phyloP scores from a whole-genome alignment of 306 rosid genomes.

The Prunus padus region DNA sequence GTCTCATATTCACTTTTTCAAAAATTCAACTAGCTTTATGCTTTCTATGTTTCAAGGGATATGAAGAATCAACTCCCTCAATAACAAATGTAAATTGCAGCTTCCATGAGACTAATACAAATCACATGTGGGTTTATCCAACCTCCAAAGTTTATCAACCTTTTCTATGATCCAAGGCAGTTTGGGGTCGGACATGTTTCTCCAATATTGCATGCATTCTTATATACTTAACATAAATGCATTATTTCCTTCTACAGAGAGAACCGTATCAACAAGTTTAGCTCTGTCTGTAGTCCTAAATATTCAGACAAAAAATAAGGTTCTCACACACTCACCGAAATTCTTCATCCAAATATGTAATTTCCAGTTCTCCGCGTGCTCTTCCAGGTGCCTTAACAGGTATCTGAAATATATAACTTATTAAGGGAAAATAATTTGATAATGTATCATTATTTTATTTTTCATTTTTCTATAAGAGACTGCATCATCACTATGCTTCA shows the following conservation, averaged over 20 bases:
- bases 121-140: background rate
- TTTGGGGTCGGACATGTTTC: background rate
- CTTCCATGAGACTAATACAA: background rate
- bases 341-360: conserved; percentile 85
- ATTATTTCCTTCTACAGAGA: background rate
- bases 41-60: background rate
- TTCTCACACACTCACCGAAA: conserved; percentile 53
- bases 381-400: conserved; percentile 88
- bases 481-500: too few species aligned
- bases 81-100: background rate
- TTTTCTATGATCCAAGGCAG: background rate
- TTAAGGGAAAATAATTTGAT: background rate
- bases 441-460: background rate
- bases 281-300: background rate
- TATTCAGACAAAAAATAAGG: background rate
- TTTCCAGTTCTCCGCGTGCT: conserved; percentile 87
- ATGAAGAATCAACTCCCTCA: background rate
- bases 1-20: background rate
- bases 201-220: background rate
- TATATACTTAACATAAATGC: background rate
- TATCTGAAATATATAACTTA: conserved; percentile 39
- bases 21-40: background rate
- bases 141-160: background rate
- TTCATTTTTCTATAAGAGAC: too few species aligned
- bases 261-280: background rate